phyloP scores from a whole-genome alignment of 148 eudicot genomes.

The Amaranthus hypochondriacus region DNA sequence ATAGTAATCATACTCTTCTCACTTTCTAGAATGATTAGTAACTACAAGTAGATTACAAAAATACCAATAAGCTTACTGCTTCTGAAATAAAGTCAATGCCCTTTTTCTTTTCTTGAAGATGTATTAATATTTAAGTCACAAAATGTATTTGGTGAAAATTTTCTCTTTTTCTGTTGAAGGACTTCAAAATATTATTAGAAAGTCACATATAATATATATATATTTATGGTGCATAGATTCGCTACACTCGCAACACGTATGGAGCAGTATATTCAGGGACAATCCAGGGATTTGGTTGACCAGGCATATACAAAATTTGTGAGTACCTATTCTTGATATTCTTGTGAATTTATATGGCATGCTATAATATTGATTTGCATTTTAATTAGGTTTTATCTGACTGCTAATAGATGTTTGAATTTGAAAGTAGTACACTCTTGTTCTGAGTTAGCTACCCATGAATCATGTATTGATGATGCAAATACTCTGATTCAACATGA shows the following conservation, averaged over 20 bases:
- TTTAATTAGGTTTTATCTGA: background rate
- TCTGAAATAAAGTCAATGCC: background rate
- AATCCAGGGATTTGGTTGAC: slow-evolving; percentile 97
- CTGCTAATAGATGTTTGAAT: background rate
- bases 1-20: background rate
- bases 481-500: background rate
- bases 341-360: background rate
- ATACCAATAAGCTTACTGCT: background rate
- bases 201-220: background rate
- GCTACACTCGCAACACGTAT: slow-evolving; percentile 95
- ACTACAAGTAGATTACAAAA: background rate
- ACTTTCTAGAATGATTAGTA: background rate
- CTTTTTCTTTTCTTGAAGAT: no score
- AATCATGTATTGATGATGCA: background rate
- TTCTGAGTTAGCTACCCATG: background rate
- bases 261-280: slow-evolving; percentile 99
- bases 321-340: slow-evolving; percentile 32
- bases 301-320: slow-evolving; percentile 89
- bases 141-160: no score
- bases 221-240: slow-evolving; percentile 44
- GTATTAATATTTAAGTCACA: no score
- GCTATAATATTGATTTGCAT: background rate
- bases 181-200: background rate
- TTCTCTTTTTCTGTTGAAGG: background rate
- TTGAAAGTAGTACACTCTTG: background rate